A percentile compares a stretch with the other conserved stretches of the same genome.
Evolutionary conservation across 2,329 filamentous ascomycete genomes (phyloP).

Genomic region (Macrophomina phaseolina): DNA sequence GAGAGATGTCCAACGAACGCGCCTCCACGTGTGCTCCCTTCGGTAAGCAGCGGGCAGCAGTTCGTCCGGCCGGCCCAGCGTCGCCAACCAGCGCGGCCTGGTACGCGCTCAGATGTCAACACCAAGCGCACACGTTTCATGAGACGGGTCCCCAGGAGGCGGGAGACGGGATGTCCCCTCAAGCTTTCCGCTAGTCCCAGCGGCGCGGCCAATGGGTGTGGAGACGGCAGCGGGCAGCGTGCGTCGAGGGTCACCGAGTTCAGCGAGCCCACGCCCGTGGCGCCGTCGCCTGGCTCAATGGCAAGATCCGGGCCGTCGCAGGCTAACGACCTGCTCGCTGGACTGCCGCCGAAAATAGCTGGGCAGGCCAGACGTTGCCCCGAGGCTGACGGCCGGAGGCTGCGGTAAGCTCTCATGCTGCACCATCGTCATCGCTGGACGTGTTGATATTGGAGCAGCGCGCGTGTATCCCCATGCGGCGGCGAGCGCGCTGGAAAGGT

Average conservation of each 20-base stretch:
- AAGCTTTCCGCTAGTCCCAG: conserved; percentile 21
- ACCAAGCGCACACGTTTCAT: conserved; percentile 22
- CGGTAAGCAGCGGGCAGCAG: conserved; percentile 6
- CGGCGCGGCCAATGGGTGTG: conserved; percentile 16
- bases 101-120: conserved; percentile 15
- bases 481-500: not conserved
- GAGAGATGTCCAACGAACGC: conserved; percentile 5
- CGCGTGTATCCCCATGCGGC: conserved; percentile 7
- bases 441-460: conserved; percentile 16
- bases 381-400: conserved; percentile 20
- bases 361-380: conserved; percentile 19
- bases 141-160: conserved; percentile 13
- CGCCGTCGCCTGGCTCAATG: conserved; percentile 14
- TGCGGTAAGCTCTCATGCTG: not conserved
- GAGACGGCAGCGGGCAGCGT: not conserved
- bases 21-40: conserved; percentile 11
- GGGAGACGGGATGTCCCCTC: conserved; percentile 9
- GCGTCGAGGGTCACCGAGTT: not conserved
- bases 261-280: conserved; percentile 13
- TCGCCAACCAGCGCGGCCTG: not conserved
- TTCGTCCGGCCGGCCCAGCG: not conserved
- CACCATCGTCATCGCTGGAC: not conserved
- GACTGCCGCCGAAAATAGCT: conserved; percentile 18
- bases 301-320: conserved; percentile 18
- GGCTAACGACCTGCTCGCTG: conserved; percentile 9